phyloP scores from a whole-genome alignment of 2,329 filamentous ascomycete species.

The Curvularia hawaiiensis region DNA sequence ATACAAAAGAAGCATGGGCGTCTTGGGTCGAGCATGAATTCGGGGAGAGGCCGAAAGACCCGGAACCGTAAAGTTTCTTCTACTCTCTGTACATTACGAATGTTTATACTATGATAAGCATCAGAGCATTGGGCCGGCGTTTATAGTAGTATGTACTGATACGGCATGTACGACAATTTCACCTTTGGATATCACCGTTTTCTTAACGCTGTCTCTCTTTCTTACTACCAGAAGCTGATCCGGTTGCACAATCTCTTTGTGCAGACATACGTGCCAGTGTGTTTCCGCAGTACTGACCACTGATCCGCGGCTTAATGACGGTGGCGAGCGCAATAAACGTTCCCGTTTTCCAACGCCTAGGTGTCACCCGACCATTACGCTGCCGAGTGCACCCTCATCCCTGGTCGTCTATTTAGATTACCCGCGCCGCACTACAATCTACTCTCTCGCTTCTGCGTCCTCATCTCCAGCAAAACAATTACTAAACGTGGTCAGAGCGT shows the following conservation, averaged over 20 bases:
- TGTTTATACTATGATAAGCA: neutral
- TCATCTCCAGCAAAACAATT: neutral
- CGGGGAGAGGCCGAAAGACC: conserved; percentile 30
- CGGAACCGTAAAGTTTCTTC: conserved; percentile 16
- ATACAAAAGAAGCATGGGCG: conserved; percentile 28
- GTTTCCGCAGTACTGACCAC: neutral
- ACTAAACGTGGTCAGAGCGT: neutral
- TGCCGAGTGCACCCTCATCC: conserved; percentile 13
- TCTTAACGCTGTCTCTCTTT: neutral
- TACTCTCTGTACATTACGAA: conserved; percentile 13
- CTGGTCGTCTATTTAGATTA: conserved; percentile 25
- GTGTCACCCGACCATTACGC: conserved; percentile 12
- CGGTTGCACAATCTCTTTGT: neutral
- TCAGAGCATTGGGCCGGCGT: conserved; percentile 9
- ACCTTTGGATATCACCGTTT: neutral
- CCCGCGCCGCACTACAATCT: conserved; percentile 13
- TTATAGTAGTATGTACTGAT: neutral
- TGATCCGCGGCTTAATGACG: conserved; percentile 1
- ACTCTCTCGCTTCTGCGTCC: conserved; percentile 15
- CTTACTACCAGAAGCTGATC: neutral
- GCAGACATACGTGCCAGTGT: neutral
- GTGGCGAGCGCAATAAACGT: conserved; percentile 1
- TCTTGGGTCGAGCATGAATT: conserved; percentile 39
- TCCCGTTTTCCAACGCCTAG: neutral
- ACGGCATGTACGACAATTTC: neutral